Evolutionary conservation across 257 asterid species (phyloP), one percentile per base, ranked within the genome.

Genomic region (Parsonsia alboflavescens): DNA sequence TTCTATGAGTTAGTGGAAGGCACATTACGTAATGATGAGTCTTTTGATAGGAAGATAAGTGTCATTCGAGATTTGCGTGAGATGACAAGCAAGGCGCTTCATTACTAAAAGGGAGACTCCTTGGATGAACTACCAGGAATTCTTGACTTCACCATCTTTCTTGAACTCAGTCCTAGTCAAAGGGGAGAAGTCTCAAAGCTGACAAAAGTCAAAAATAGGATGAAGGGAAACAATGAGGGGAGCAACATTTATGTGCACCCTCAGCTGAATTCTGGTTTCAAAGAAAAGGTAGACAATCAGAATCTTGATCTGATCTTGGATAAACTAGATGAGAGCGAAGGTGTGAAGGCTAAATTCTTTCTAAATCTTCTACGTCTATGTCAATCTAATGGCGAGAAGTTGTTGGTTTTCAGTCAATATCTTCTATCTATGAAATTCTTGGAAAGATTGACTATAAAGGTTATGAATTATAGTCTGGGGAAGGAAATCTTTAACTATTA

Each of bases 51-150:
- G 70, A 93, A 91, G 84, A 86, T 79, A 70, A 82, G 85, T n/a
- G 91, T 91, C 28, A 93, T 88, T 61, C 88, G 86, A 68, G 97
- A 92, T 81, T 81, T 93, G 76, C 85, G 97, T 11, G 96, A 85
- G 80, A 92, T 93, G 96, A 91, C 98, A 2, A 87, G 73, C 41
- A 88, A 83, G 42, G 91, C 91, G 71, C 81, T 93, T 82, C 98
- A 93, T 73, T 93, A 90, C 73, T 93, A 91, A 86, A 93, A 77
- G 82, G 98, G 98, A 42, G 98, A 93, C 72, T 90, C 88, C 77
- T 79, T 93, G 65, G 98, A 93, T 68, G 98, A 93, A 77, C 93
- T 93, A 26, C 98, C 98, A 0, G 97, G 98, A 70, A 89, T 93
- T 7, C 89, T 89, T 59, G 98, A 93, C 67, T 91, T 90, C 75